Base-by-base conservation (phyloP, 345 rosid species). In the Cardamine chenopodiifolia region DNA sequence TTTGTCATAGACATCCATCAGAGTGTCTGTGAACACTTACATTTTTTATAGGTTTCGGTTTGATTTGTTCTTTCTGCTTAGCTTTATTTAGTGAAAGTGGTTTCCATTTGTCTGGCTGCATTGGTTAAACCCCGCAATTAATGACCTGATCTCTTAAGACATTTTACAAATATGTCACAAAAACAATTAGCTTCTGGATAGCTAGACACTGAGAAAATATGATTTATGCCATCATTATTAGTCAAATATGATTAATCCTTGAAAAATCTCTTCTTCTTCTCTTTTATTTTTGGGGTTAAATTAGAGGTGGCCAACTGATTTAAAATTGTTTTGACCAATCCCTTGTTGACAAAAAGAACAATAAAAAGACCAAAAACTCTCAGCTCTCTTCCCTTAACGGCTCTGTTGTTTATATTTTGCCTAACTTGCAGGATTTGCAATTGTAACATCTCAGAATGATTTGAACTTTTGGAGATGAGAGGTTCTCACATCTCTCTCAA, bases 41-140 rank as follows among this genome's bases (percentile, higher is more conserved):
- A 17, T 6, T 42, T 56, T 64, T 10, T 23, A 29, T 78, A 29
- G 62, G 52, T 72, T 48, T 59, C 58, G 57, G 63, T 52, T 66
- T 40, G 69, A 66, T 78, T 52, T 78, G 69, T 78, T 78, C 77
- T 53, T 66, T 66, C 60, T 59, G 77, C 19, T 72, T 72, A 66
- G 77, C 69, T 78, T 72, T 78, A 66, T 72, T 66, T 78, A 66
- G 77, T 42, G 73, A 72, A 78, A 78, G 72, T 66, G 20, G 49
- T 66, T 66, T 78, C 32, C 65, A 31, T 55, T 59, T 65, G 77
- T 32, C 44, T 72, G 47, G 71, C 57, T 70, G n/a, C 75, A 32
- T 62, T 35, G 60, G 53, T 76, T 70, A 54, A 34, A 55, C 28
- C 50, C 58, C 23, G 25, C 70, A 70, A 70, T 57, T 31, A 52